Evolutionary conservation across 345 rosid species (phyloP), one percentile per base, ranked within the genome.

Genomic region (Eutrema japonicum): DNA sequence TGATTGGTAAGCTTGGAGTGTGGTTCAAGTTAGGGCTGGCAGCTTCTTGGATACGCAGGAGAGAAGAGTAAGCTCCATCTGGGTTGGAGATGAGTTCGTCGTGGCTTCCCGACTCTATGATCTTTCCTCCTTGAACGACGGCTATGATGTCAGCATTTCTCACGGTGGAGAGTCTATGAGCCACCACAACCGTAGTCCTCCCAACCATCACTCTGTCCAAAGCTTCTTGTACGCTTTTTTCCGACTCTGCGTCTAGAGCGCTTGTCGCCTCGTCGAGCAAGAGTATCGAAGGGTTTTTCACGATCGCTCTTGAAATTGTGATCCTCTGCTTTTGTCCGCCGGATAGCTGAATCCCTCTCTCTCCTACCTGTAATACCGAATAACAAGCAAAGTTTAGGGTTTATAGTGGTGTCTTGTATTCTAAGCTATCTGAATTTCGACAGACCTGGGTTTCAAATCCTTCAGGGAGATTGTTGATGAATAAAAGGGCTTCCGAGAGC

Each of bases 271-370:
- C 99, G 55, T 94, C 99, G 2, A 94, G 84, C 76, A 94, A 79
- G 13, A 94, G 96, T 59, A 94, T 82, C 0, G 88, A 86, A 1
- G 99, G 99, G 36, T 94, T 87, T 74, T 92, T 92, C 72, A 94
- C 83, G 46, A 89, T 84, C 0, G 97, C 99, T 6, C 97, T 88
- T 0, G 99, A 80, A 57, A 94, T 87, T 0, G 96, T 89, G 53
- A 94, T 89, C 66, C 96, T 84, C 74, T 94, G 99, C 80, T 94
- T 94, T 79, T 94, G 97, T 45, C 99, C 99, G 1, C 99, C 97
- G 1, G 97, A 94, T 64, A 94, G 74, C 53, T 92, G 97, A 68
- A 94, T 71, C 35, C 99, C 97, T 80, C 96, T 87, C 79, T 94
- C 99, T 8, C 99, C 97, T 7, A 94, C 99, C 96, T 93, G n/a